Evolutionary conservation across 495 filamentous ascomycete species (phyloP).

Genomic region (Daldinia bambusicola): DNA sequence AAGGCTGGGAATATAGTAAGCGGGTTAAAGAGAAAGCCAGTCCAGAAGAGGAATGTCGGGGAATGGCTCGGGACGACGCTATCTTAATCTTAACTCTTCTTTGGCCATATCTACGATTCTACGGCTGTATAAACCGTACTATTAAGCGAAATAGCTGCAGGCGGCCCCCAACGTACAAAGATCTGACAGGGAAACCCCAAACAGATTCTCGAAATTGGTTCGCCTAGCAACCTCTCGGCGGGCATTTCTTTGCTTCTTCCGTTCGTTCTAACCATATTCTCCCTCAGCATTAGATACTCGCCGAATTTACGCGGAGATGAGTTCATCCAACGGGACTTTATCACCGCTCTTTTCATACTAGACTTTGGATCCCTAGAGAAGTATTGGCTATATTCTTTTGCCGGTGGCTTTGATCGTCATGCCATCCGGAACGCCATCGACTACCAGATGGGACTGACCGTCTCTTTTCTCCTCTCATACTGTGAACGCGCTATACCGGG

Average conservation of each 20-base stretch:
- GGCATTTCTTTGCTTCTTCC: constrained; percentile 39
- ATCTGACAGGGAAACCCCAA: constrained; percentile 31
- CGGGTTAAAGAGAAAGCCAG: background rate
- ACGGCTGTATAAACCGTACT: constrained; percentile 21
- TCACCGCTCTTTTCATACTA: constrained; percentile 15
- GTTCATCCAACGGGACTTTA: constrained; percentile 20
- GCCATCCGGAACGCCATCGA: constrained; percentile 37
- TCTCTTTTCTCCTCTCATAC: constrained; percentile 25
- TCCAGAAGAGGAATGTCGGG: background rate
- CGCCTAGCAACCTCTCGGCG: constrained; percentile 34
- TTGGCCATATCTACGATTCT: constrained; percentile 10
- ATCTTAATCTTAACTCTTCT: constrained; percentile 14
- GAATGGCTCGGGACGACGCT: background rate
- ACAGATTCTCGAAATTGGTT: constrained; percentile 13
- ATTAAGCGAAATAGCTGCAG: constrained; percentile 15
- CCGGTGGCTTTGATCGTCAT: constrained; percentile 41
- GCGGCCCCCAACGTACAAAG: constrained; percentile 16
- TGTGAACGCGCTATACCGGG: constrained; percentile 17
- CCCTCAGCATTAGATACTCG: constrained; percentile 1
- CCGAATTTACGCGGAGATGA: constrained; percentile 26
- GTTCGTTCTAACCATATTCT: constrained; percentile 18
- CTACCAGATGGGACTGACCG: constrained; percentile 25
- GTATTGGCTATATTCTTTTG: constrained; percentile 33
- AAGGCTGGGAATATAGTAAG: background rate
- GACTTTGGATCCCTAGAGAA: constrained; percentile 2